Base-by-base conservation (phyloP, 805 yeast species). In the Ogataea sp. region DNA sequence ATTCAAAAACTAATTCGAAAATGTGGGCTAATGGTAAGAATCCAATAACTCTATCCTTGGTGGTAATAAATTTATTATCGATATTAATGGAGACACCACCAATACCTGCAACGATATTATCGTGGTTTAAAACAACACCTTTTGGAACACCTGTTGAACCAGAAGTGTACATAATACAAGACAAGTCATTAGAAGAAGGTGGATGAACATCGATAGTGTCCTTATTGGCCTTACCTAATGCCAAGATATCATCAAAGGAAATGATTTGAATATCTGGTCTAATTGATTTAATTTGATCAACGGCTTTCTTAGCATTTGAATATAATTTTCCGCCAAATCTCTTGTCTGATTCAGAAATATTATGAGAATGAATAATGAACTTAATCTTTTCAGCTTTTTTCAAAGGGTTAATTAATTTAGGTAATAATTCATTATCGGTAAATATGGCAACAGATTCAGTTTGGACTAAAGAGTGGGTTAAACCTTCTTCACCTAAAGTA, bases 21-120 rank as follows among this genome's bases (percentile, higher is more conserved):
- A 93, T 93, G 58, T 93, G 98, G 8, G 98, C 98, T 55, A 93
- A 73, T 11, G 98, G 98, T 58, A 93, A 74, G 61, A 90, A 89
- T 15, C 89, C 82, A 61, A 93, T 78, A 46, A 90, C 66, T 49
- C 87, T 73, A 64, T 93, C 97, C 27, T 61, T 61, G 18, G 65
- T 63, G 41, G 54, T 63, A 38, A 87, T 74, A 33, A 63, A 39
- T 17, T 64, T 62, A 40, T 75, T 67, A 34, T 71, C 70, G 38
- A 87, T 79, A 51, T 75, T 72, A 33, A 77, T 67, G 21, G 81
- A 60, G 42, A 85, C 78, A 65, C 98, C 98, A 43, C 82, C 93
- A 27, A 86, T 61, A 58, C 95, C 96, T 18, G 95, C 84, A 39
- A 90, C 65, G 34, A 93, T 73, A 60, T 76, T 83, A 40, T 60